Conservation (phyloP, 1,284 basidiomycete genomes). For the Trametes hirsuta region DNA sequence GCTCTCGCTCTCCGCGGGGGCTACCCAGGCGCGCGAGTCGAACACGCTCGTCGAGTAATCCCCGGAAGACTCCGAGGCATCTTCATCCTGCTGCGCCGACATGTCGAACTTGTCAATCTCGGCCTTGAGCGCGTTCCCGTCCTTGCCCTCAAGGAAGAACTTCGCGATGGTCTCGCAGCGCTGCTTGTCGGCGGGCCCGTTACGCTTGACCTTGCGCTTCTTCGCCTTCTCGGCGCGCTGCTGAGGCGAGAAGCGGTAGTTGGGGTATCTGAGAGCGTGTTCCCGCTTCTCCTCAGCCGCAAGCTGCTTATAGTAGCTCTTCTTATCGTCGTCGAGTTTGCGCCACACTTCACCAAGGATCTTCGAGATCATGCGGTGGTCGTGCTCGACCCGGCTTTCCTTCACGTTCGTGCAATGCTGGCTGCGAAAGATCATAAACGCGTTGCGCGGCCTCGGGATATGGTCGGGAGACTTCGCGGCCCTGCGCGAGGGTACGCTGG, state of each 20-base stretch:
- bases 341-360: conserved; percentile 60
- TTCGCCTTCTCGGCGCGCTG: conserved; percentile 21
- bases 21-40: conserved; percentile 12
- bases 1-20: not conserved
- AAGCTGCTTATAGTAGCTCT: conserved; percentile 38
- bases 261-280: conserved; percentile 49
- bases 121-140: conserved; percentile 14
- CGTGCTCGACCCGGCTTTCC: conserved; percentile 45
- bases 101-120: conserved; percentile 19
- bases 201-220: conserved; percentile 31
- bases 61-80: not conserved
- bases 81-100: not conserved
- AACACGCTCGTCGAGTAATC: conserved; percentile 22
- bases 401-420: conserved; percentile 56
- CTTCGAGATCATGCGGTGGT: conserved; percentile 61
- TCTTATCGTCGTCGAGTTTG: conserved; percentile 46
- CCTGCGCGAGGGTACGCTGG: conserved; percentile 7
- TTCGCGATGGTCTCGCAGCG: conserved; percentile 25
- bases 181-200: conserved; percentile 22
- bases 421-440: conserved; percentile 86
- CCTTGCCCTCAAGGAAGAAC: conserved; percentile 16
- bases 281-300: conserved; percentile 53
- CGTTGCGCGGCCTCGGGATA: conserved; percentile 82
- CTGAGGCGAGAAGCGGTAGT: conserved; percentile 50
- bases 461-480: conserved; percentile 44